A percentile compares a stretch with the other conserved stretches of the same genome.
Evolutionary conservation across 805 yeast genomes (phyloP).

Genomic region (Candida taoyuanica): DNA sequence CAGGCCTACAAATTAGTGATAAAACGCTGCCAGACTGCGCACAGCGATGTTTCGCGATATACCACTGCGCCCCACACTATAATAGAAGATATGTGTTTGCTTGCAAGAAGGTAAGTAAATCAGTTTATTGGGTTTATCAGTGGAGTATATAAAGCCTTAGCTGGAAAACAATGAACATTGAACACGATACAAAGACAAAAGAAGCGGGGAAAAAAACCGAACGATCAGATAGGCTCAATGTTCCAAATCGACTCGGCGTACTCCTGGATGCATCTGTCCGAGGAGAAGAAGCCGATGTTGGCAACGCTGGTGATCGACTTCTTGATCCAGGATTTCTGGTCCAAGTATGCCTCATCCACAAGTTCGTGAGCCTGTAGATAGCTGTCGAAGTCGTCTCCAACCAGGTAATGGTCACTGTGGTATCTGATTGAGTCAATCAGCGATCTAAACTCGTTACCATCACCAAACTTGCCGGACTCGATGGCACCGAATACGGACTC

Average conservation of each 20-base stretch:
- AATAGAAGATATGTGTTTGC: too few species aligned
- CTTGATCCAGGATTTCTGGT: constrained; percentile 69
- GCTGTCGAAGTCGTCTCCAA: constrained; percentile 83
- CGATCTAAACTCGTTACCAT: constrained; percentile 57
- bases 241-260: constrained; percentile 93
- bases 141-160: too few species aligned
- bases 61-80: too few species aligned
- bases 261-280: constrained; percentile 88
- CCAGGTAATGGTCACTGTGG: constrained; percentile 85
- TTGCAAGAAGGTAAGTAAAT: too few species aligned
- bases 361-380: constrained; percentile 76
- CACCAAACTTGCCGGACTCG: constrained; percentile 69
- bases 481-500: constrained; percentile 59
- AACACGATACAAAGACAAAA: neutral
- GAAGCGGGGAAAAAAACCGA: neutral
- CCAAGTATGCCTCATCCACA: constrained; percentile 66
- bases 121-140: too few species aligned
- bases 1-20: too few species aligned
- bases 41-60: too few species aligned
- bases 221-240: constrained; percentile 56
- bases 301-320: constrained; percentile 79
- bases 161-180: too few species aligned
- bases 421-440: constrained; percentile 63
- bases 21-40: too few species aligned
- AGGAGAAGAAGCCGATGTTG: constrained; percentile 87